Conservation (phyloP, 768 basidiomycete genomes). For the Leucocoprinus birnbaumii region DNA sequence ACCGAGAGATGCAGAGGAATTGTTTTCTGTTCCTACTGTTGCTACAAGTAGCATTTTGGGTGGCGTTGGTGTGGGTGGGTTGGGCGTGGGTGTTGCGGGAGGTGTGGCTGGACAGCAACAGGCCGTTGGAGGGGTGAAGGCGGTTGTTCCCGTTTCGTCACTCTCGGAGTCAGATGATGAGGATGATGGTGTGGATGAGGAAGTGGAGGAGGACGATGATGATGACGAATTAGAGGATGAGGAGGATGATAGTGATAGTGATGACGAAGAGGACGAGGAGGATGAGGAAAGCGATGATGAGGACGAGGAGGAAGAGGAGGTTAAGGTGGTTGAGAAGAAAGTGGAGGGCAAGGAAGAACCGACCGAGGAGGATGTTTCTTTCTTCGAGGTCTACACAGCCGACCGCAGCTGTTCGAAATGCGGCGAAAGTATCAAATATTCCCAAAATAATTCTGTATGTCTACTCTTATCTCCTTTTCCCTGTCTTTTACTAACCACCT, state of each 20-base stretch:
- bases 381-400: constrained; percentile 20
- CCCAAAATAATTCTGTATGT: constrained; percentile 20
- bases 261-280: neutral
- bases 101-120: neutral
- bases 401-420: constrained; percentile 24
- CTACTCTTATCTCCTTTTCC: constrained; percentile 1
- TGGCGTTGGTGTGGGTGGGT: neutral
- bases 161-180: constrained; percentile 11
- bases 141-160: constrained; percentile 6
- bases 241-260: neutral
- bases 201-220: neutral
- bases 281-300: constrained; percentile 1
- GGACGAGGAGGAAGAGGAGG: neutral
- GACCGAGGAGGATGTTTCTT: constrained; percentile 6
- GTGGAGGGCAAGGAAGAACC: neutral
- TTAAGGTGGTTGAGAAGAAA: too few relatives aligned
- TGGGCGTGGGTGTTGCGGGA: neutral
- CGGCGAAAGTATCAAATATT: constrained; percentile 18
- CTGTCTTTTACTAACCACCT: constrained; percentile 13
- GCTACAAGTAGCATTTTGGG: neutral
- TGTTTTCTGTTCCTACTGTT: constrained; percentile 6
- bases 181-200: neutral
- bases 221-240: neutral
- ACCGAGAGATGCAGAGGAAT: neutral
- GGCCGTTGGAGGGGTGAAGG: neutral